Evolutionary conservation across 2,329 filamentous ascomycete species (phyloP), one percentile per base, ranked within the genome.

Genomic region (Botrytis aclada): DNA sequence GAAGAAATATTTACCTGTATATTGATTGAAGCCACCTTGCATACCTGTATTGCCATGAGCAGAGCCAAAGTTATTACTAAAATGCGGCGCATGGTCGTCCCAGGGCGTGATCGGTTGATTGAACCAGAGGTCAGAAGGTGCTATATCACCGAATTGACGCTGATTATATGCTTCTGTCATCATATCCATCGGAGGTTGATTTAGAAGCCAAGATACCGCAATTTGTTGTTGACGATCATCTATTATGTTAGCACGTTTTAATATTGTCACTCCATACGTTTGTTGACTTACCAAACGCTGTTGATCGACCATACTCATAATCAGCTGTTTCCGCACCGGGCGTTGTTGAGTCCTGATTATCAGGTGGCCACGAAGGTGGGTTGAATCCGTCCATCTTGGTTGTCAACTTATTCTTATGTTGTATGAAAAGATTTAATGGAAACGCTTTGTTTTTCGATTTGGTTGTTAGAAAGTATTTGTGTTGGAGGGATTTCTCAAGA

Each of bases 1-100:
- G 47, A n/a, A 51, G 25, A n/a, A 47, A 51, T 3, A 14, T 7
- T n/a, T 2, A 51, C 25, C 25, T n/a, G 10, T 14, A n/a, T n/a
- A 25, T 10, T 25, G 2, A n/a, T n/a, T 4, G 25, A 5, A 51
- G 25, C 25, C 47, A n/a, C 5, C 47, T 6, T 51, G 25, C 12
- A 54, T 54, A n/a, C 10, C 25, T n/a, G 47, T n/a, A 7, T n/a
- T 3, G 10, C 5, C 12, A n/a, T n/a, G 2, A 16, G 5, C 12
- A n/a, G 16, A 54, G 25, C 12, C 47, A 14, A 25, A 12, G 47
- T 1, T 6, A 7, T n/a, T 3, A 16, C 9, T 20, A 54, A n/a
- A 0, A 54, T n/a, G 25, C 12, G 12, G 47, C 12, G 3, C 0
- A 7, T 6, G 47, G 6, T n/a, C 8, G 47, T 6, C 12, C 5